Conservation (phyloP, 371 early-diverging fungal genomes). For the Rhizopus delemar region DNA sequence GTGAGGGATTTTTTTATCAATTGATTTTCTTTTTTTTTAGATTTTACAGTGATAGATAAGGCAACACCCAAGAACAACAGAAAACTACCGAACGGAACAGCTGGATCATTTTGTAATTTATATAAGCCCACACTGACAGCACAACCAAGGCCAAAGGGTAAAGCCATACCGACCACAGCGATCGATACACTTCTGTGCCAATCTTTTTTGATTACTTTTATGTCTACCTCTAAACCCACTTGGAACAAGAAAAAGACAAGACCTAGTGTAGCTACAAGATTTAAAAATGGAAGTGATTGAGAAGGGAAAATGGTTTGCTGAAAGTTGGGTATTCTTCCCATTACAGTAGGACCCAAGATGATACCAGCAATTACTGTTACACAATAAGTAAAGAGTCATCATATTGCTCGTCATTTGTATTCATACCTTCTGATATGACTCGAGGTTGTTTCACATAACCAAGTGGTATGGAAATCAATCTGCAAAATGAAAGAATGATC, state of each 20-base stretch:
- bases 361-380: slow-evolving; percentile 70
- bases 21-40: not conserved
- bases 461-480: slow-evolving; percentile 62
- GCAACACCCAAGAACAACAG: slow-evolving; percentile 84
- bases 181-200: slow-evolving; percentile 54
- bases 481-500: slow-evolving; percentile 68
- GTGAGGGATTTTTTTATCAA: not conserved
- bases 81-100: slow-evolving; percentile 67
- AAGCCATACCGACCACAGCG: slow-evolving; percentile 69
- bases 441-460: slow-evolving; percentile 66
- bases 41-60: slow-evolving; percentile 82
- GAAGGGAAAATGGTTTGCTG: slow-evolving; percentile 63
- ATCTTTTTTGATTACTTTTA: slow-evolving; percentile 48
- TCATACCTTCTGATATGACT: slow-evolving; percentile 71
- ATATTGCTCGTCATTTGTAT: slow-evolving; percentile 1
- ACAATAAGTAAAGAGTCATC: slow-evolving; percentile 13
- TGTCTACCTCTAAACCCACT: slow-evolving; percentile 82
- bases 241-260: slow-evolving; percentile 89
- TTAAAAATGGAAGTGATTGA: slow-evolving; percentile 67
- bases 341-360: slow-evolving; percentile 74
- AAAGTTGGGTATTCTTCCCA: slow-evolving; percentile 74
- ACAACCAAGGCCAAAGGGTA: slow-evolving; percentile 77
- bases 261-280: slow-evolving; percentile 83
- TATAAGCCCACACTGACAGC: slow-evolving; percentile 73
- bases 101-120: slow-evolving; percentile 43